A percentile compares a stretch with the other conserved stretches of the same genome.
These are phyloP conservation scores for Xylaria sp. DNA, from an alignment of 2,329 filamentous ascomycete species.

Conservation along the genomic window DNA sequence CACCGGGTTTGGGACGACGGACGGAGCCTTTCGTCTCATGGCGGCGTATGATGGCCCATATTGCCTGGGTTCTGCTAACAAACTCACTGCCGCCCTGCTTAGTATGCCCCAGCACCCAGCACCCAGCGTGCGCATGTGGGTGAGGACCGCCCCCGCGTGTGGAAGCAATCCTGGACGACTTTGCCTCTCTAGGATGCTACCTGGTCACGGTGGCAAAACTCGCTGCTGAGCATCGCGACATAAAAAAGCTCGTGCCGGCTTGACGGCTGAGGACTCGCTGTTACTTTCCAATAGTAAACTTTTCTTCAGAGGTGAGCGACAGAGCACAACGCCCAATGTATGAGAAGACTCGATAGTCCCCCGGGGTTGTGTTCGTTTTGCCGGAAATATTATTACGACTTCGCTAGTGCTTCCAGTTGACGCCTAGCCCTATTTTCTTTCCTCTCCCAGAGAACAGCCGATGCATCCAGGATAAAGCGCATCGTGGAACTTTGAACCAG, in stretches of 20 bases:
- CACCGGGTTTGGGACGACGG: constrained; percentile 31
- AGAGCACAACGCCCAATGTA: constrained; percentile 31
- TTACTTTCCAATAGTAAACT: constrained; percentile 24
- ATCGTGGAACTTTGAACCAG: constrained; percentile 35
- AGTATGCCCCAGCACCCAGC: constrained; percentile 25
- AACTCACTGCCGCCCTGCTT: constrained; percentile 34
- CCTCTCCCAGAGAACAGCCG: constrained; percentile 26
- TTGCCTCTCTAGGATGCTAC: constrained; percentile 36
- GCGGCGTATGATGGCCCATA: constrained; percentile 29
- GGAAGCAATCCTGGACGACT: constrained; percentile 21
- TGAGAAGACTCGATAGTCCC: constrained; percentile 19
- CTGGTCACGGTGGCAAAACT: constrained; percentile 37
- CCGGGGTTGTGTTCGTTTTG: constrained; percentile 35
- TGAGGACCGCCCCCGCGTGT: constrained; percentile 32
- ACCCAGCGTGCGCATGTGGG: constrained; percentile 24
- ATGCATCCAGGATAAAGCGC: constrained; percentile 34
- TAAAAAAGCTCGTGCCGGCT: constrained; percentile 35
- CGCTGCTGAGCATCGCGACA: constrained; percentile 31
- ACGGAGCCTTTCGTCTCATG: constrained; percentile 30
- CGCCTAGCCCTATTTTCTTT: constrained; percentile 35
- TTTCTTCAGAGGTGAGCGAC: constrained; percentile 37
- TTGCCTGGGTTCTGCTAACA: constrained; percentile 22
- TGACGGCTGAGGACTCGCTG: constrained; percentile 4
- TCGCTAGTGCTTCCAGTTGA: constrained; percentile 34
- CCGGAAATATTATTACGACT: constrained; percentile 33